Conservation (phyloP, 345 rosid species). For the Turritis glabra region DNA sequence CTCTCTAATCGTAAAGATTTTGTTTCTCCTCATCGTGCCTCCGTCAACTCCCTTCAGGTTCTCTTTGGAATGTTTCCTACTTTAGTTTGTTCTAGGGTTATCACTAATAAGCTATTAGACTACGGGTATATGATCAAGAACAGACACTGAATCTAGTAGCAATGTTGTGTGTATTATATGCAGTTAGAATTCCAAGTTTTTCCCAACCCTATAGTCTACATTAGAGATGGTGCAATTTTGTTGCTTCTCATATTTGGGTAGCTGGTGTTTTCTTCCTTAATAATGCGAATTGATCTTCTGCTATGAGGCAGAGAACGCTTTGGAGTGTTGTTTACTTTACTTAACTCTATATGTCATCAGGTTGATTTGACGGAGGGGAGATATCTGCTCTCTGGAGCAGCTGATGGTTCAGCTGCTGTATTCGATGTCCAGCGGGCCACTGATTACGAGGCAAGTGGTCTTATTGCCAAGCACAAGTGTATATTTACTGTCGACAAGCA, state of each 20-base stretch:
- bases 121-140: too few relatives aligned
- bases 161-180: too few relatives aligned
- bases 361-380: constrained; percentile 93
- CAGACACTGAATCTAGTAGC: too few relatives aligned
- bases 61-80: neutral
- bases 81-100: neutral
- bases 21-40: constrained; percentile 79
- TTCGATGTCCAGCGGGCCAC: constrained; percentile 71
- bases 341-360: constrained; percentile 43
- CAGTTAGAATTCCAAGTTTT: too few relatives aligned
- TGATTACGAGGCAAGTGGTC: constrained; percentile 63
- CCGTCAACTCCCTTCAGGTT: constrained; percentile 93
- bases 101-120: too few relatives aligned
- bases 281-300: neutral
- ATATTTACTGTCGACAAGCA: constrained; percentile 75
- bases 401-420: constrained; percentile 86
- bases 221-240: too few relatives aligned
- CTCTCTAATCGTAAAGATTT: constrained; percentile 82
- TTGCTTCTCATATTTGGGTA: neutral
- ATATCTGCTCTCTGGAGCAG: constrained; percentile 76
- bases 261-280: neutral
- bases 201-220: too few relatives aligned
- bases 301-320: too few relatives aligned
- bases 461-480: constrained; percentile 72
- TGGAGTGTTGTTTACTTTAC: neutral